Evolutionary conservation across 805 yeast genomes (phyloP).

Genomic region (Wickerhamomyces strasburgensis): DNA sequence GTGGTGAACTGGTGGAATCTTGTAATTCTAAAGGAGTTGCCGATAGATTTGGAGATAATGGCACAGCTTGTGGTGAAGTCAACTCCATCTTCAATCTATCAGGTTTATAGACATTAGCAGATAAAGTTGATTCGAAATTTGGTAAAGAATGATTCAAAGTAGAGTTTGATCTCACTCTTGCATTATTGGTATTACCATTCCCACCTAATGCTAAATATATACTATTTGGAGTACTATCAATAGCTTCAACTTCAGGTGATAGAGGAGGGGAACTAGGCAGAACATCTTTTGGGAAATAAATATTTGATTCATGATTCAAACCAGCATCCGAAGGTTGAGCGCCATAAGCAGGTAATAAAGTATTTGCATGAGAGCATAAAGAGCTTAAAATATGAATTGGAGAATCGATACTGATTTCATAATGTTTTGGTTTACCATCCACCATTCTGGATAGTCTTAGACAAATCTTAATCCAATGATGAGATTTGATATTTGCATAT

Average conservation of each 20-base stretch:
- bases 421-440: conserved; percentile 74
- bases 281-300: conserved; percentile 36
- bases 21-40: conserved; percentile 46
- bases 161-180: conserved; percentile 27
- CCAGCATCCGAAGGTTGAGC: conserved; percentile 13
- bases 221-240: conserved; percentile 30
- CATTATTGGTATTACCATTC: conserved; percentile 24
- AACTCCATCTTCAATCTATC: conserved; percentile 38
- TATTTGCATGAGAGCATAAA: conserved; percentile 75
- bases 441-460: conserved; percentile 70
- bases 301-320: conserved; percentile 30
- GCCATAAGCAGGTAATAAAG: conserved; percentile 70
- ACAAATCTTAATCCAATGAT: conserved; percentile 94
- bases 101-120: conserved; percentile 54
- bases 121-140: conserved; percentile 29
- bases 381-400: conserved; percentile 82
- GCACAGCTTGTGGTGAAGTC: conserved; percentile 62
- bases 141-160: conserved; percentile 30
- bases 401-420: conserved; percentile 91
- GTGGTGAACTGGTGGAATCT: conserved; percentile 46
- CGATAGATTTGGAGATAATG: conserved; percentile 47
- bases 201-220: conserved; percentile 16
- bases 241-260: conserved; percentile 50
- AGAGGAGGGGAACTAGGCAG: conserved; percentile 42
- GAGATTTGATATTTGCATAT: conserved; percentile 72